These are phyloP conservation scores for Petunia hybrid DNA, from an alignment of 305 asterid species.

Conservation along the genomic window DNA sequence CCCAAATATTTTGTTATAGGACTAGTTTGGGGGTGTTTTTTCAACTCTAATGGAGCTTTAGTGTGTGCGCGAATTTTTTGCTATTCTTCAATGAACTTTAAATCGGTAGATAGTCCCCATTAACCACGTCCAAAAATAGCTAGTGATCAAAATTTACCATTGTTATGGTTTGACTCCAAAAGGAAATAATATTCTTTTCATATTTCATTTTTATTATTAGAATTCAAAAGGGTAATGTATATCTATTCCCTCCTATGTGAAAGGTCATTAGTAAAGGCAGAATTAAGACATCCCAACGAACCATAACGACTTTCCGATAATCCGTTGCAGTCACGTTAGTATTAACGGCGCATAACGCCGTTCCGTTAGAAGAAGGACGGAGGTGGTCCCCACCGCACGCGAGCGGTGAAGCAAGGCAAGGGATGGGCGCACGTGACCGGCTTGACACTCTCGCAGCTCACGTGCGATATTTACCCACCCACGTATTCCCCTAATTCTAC, in stretches of 20 bases:
- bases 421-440: constrained; percentile 71
- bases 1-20: no score
- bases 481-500: neutral
- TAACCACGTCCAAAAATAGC: no score
- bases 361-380: neutral
- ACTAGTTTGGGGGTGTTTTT: no score
- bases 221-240: neutral
- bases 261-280: neutral
- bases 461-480: constrained; percentile 43
- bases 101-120: no score
- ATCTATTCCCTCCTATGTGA: no score
- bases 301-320: neutral
- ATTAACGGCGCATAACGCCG: neutral
- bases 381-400: constrained; percentile 67
- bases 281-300: constrained; percentile 3
- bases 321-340: neutral
- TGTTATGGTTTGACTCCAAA: neutral
- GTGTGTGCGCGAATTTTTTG: no score
- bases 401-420: constrained; percentile 53
- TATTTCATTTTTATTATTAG: neutral
- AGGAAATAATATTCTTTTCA: neutral
- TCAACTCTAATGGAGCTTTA: no score
- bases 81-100: no score
- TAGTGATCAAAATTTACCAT: no score
- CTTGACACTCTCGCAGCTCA: constrained; percentile 48